Base-by-base conservation (phyloP, 768 basidiomycete species). In the Termitomyces sp. region DNA sequence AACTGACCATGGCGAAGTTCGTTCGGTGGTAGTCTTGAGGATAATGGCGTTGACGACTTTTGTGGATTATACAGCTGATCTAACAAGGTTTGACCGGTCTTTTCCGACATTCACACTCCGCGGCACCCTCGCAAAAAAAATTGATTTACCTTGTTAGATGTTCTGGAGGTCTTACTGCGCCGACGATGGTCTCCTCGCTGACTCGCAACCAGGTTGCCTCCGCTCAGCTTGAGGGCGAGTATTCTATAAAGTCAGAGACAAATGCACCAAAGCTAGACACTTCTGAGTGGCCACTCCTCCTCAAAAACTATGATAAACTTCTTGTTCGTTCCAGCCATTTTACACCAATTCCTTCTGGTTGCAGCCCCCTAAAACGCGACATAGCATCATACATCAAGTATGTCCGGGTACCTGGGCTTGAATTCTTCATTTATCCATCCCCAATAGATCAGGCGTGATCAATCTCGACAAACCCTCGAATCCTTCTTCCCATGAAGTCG, bases 401-500 rank as follows among this genome's bases (percentile, higher is more conserved):
- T 26, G 59, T 26, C 13, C 11, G 53, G 74, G n/a, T 30, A 4
- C n/a, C 14, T 41, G 11, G 3, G 70, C 57, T 5, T 40, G 35
- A 9, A 44, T 41, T 60, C 16, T 14, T 13, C 33, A 46, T 43
- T 57, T 54, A 28, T 61, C 38, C 33, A 56, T 22, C 26, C 50
- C 49, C 60, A 57, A n/a, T 62, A 96, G 94, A 79, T 93, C 95
- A 64, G 97, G 97, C 65, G 92, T 98, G 54, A 99, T 99, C 71
- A 99, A 99, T 76, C 81, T 99, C 63, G 97, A 99, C 83, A 99
- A 99, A 70, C 97, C 97, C 24, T 98, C 96, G 33, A 99, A 98
- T 74, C 96, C 96, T 3, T 97, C 95, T 18, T 96, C 95, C 5
- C 97, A 99, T 73, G 97, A 99, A 79, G 97, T 99, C 54, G 97